phyloP scores from a whole-genome alignment of 2,329 filamentous ascomycete genomes.

The Xylariaceae sp. region DNA sequence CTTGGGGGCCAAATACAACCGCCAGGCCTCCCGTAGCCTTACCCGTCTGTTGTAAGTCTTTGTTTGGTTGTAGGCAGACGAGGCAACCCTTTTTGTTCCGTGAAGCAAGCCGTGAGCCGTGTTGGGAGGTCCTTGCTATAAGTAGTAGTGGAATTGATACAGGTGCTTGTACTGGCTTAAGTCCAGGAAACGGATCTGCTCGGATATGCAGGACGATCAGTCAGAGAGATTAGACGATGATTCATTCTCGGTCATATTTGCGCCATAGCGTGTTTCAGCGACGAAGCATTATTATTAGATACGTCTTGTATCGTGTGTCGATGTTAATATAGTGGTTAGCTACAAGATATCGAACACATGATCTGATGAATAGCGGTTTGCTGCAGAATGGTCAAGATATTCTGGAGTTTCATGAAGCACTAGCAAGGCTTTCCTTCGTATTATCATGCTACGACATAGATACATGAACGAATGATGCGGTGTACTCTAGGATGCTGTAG shows the following conservation, averaged over 20 bases:
- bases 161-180: background rate
- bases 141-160: background rate
- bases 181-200: slow-evolving; percentile 9
- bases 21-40: no score
- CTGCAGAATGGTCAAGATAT: no score
- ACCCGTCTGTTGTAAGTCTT: background rate
- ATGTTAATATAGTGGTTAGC: background rate
- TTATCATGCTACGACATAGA: no score
- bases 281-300: background rate
- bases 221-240: slow-evolving; percentile 15
- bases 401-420: no score
- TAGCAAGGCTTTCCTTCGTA: no score
- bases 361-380: background rate
- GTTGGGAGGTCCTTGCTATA: background rate
- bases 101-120: background rate
- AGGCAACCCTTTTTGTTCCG: no score
- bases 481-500: no score
- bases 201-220: slow-evolving; percentile 17
- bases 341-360: background rate
- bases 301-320: background rate
- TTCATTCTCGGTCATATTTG: background rate
- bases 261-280: slow-evolving; percentile 15
- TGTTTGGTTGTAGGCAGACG: background rate
- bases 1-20: background rate
- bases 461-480: no score